Percentiles rank a stretch among this genome's conserved stretches.
Conservation (phyloP, 106 monocot species). For the Narthecium ossifragum region DNA sequence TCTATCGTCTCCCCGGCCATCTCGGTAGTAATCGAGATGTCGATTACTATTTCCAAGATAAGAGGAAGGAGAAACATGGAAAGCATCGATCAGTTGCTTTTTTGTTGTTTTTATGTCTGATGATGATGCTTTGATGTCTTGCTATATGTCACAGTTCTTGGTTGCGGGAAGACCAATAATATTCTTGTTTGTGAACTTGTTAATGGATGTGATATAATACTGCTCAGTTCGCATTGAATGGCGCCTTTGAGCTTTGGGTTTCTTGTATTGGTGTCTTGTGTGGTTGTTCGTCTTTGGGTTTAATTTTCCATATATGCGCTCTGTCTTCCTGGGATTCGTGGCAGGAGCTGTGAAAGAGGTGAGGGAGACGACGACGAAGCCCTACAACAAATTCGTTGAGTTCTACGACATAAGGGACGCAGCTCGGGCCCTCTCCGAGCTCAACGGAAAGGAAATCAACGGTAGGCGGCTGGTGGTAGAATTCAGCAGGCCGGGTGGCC, state of each 20-base stretch:
- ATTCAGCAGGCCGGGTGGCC: slow-evolving; percentile 39
- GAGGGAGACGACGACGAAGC: slow-evolving; percentile 51
- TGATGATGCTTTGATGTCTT: too few relatives aligned
- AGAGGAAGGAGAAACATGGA: too few relatives aligned
- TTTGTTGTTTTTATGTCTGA: neutral
- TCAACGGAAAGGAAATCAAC: slow-evolving; percentile 53
- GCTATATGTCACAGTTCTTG: too few relatives aligned
- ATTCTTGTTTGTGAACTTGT: neutral
- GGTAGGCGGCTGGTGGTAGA: slow-evolving; percentile 50
- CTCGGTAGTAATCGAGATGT: too few relatives aligned
- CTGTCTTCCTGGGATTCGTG: neutral
- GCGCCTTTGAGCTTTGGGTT: neutral
- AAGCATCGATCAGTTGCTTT: neutral
- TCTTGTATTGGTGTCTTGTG: neutral
- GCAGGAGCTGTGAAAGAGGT: slow-evolving; percentile 81
- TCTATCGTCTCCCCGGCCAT: neutral
- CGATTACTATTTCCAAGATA: too few relatives aligned
- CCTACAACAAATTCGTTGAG: slow-evolving; percentile 61
- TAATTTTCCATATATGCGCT: neutral
- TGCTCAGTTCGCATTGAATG: neutral
- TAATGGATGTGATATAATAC: neutral
- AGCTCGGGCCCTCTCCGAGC: slow-evolving; percentile 43
- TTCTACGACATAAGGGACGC: slow-evolving; percentile 94
- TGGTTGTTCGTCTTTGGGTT: neutral
- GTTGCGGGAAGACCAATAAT: too few relatives aligned